Evolutionary conservation across 2,329 filamentous ascomycete species (phyloP).

Genomic region (Calonectria honghensis): DNA sequence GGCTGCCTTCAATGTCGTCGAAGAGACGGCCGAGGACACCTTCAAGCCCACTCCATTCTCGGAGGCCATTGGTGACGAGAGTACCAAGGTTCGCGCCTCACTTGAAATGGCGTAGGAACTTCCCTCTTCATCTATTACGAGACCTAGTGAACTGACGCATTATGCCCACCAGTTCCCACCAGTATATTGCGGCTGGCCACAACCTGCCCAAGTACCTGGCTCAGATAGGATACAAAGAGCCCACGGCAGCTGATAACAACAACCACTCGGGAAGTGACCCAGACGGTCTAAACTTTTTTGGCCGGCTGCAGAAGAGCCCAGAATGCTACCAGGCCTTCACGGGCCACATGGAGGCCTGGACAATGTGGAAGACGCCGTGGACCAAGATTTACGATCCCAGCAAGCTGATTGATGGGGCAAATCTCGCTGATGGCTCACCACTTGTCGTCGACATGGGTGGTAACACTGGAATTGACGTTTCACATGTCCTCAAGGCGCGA

Average conservation of each 20-base stretch:
- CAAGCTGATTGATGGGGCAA: constrained; percentile 36
- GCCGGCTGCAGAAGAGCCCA: constrained; percentile 44
- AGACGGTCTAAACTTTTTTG: constrained; percentile 46
- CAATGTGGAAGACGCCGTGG: constrained; percentile 47
- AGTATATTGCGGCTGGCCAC: constrained; percentile 45
- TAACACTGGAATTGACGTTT: constrained; percentile 46
- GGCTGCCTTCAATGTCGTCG: constrained; percentile 45
- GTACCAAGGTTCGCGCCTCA: constrained; percentile 44
- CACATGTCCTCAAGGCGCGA: constrained; percentile 27
- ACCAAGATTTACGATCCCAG: constrained; percentile 45
- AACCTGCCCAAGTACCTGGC: constrained; percentile 47
- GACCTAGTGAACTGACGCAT: neutral
- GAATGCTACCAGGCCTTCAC: constrained; percentile 47
- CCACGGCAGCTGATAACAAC: constrained; percentile 33
- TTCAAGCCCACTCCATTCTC: constrained; percentile 47
- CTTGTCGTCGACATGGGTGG: constrained; percentile 47
- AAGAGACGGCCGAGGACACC: constrained; percentile 42
- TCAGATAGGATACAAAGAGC: constrained; percentile 40
- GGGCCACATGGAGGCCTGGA: constrained; percentile 48
- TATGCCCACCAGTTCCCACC: constrained; percentile 38
- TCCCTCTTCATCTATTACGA: rapidly evolving
- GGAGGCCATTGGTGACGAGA: constrained; percentile 45
- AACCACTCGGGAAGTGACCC: constrained; percentile 42
- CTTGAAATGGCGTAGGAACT: constrained; percentile 42
- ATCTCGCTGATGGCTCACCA: constrained; percentile 29